Evolutionary conservation across 2,329 filamentous ascomycete species (phyloP), one percentile per base, ranked within the genome.

Genomic region (Pseudohalonectria lignicola): DNA sequence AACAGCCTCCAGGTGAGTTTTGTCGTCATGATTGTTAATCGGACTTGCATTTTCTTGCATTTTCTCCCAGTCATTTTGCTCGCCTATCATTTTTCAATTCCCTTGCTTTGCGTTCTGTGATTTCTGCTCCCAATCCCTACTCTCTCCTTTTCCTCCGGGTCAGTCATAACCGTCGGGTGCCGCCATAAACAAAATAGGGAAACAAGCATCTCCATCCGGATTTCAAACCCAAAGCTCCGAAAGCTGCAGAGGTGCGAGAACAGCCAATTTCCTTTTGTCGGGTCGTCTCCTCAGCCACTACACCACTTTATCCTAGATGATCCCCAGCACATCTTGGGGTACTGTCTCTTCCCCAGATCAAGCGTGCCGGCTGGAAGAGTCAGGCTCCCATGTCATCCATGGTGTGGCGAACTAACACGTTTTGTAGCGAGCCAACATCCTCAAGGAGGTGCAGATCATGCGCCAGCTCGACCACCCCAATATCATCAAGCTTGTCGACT

Each of bases 381-480:
- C n/a, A n/a, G n/a, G n/a, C n/a, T n/a, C n/a, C n/a, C n/a, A n/a
- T n/a, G n/a, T n/a, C n/a, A n/a, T n/a, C n/a, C n/a, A n/a, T 19
- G 19, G 11, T 32, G 20, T 17, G 37, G 36, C 21, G 32, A 25
- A 38, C 30, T 39, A 52, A 62, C 49, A 35, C 44, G 19, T 43
- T 46, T 41, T 46, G 47, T 59, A 98, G 92, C 76, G 92, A 64
- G 86, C 90, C 46, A 98, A 96, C 54, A 96, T 98, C 47, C 67
- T 98, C 44, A 98, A 98, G 64, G 92, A 98, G 61, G 92, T 98
- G 12, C 86, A 94, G 53, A 98, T 98, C 50, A 98, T 98, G 90
- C 86, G 88, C 46, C 84, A 93, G 53, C 71, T 98, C 34, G 87
- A 96, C 47, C 92, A 98, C 50, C 88, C 90, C 44, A 96, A 96